Evolutionary conservation across 2,329 filamentous ascomycete species (phyloP), one percentile per base, ranked within the genome.

Genomic region (Ophiostoma triangulosporum): DNA sequence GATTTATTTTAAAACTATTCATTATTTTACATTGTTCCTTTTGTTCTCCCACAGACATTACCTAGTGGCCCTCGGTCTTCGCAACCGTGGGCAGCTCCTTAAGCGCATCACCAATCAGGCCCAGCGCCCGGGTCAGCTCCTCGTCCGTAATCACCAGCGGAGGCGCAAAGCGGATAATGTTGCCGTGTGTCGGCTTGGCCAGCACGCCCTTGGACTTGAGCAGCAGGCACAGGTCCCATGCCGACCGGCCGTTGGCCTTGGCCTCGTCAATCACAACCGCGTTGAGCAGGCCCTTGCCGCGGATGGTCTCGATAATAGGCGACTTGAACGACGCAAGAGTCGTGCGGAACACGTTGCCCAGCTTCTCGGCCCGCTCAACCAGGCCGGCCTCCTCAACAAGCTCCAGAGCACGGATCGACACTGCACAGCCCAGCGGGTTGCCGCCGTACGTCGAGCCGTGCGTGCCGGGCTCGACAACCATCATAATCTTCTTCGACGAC

Each of bases 381-480:
- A 98, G 80, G 59, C 88, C 77, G 70, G 95, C 90, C 67, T 98
- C 93, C 64, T 91, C 81, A 61, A 98, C 84, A 53, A 98, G 79
- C 74, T 98, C 90, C 45, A 98, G 77, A 20, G 93, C 93, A 58
- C 90, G 86, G 65, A 98, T 95, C 24, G 91, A 94, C 29, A 98
- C 88, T 36, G 93, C 93, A 62, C 89, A 97, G 24, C 90, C 93
- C 12, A 98, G 76, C 17, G 93, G 93, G 71, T 98, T 98, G 50
- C 93, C 93, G 57, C 93, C 93, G 65, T 97, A 98, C n/a, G 93
- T 98, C 40, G 88, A 95, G 49, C 93, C 93, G 70, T 98, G 93
- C 26, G 93, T 97, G 56, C 93, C 93, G 26, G 93, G 88, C 75
- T 98, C 93, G 59, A 98, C 77, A 9, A 91, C 93, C 60, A 96